These are phyloP conservation scores for Kodamaea anthophila DNA, from an alignment of 1,139 yeast species.

Conservation along the genomic window DNA sequence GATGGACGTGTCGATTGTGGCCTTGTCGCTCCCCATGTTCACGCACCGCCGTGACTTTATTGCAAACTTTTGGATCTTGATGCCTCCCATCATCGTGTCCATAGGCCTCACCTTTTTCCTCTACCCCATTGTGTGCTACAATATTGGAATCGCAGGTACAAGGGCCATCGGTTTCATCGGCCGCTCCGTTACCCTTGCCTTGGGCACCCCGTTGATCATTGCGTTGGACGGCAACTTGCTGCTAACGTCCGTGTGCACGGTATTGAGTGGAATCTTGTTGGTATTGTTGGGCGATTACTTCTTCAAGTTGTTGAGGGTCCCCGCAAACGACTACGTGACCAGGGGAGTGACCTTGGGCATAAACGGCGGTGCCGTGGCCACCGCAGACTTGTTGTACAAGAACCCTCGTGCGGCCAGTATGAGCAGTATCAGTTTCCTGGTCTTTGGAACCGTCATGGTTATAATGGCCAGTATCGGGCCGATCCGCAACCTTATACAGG, in stretches of 20 bases:
- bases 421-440: constrained; percentile 63
- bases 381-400: constrained; percentile 61
- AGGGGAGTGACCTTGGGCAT: constrained; percentile 73
- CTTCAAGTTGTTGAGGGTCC: constrained; percentile 43
- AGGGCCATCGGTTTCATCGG: constrained; percentile 73
- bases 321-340: constrained; percentile 63
- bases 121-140: constrained; percentile 63
- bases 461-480: constrained; percentile 54
- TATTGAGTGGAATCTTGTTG: constrained; percentile 71
- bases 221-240: constrained; percentile 65
- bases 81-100: constrained; percentile 55
- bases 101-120: constrained; percentile 56
- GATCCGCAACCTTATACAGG: constrained; percentile 21
- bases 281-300: constrained; percentile 57
- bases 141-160: constrained; percentile 54
- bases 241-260: constrained; percentile 74
- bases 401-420: constrained; percentile 82
- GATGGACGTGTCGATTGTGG: constrained; percentile 73
- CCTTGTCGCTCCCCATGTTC: constrained; percentile 72
- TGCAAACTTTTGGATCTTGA: constrained; percentile 50
- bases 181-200: constrained; percentile 73
- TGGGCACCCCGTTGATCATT: constrained; percentile 66
- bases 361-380: constrained; percentile 77
- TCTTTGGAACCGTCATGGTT: constrained; percentile 71
- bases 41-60: constrained; percentile 61